A percentile compares a stretch with the other conserved stretches of the same genome.
phyloP scores from a whole-genome alignment of 768 basidiomycete genomes.

The Pisolithus albus region DNA sequence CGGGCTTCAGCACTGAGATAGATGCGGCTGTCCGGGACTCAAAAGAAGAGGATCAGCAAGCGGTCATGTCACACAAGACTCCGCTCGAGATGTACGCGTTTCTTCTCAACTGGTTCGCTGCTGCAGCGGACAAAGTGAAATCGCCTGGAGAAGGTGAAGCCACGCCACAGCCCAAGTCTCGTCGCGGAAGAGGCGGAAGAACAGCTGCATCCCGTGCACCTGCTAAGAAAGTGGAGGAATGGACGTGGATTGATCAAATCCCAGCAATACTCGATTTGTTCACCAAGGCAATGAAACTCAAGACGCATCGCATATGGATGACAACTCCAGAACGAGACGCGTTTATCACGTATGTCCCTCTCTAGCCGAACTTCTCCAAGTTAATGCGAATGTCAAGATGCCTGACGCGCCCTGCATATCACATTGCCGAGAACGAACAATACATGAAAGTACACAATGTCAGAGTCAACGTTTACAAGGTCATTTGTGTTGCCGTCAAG shows the following conservation, averaged over 20 bases:
- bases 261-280: slow-evolving; percentile 63
- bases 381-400: slow-evolving; percentile 45
- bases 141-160: slow-evolving; percentile 42
- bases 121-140: slow-evolving; percentile 72
- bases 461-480: slow-evolving; percentile 72
- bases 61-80: slow-evolving; percentile 53
- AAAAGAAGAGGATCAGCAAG: slow-evolving; percentile 60
- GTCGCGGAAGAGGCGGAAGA: slow-evolving; percentile 58
- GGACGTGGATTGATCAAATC: slow-evolving; percentile 79
- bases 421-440: slow-evolving; percentile 75
- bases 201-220: slow-evolving; percentile 33
- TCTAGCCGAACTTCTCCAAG: background rate
- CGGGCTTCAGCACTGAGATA: slow-evolving; percentile 65
- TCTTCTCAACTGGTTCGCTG: slow-evolving; percentile 85
- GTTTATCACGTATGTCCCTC: slow-evolving; percentile 55
- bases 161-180: slow-evolving; percentile 38
- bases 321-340: slow-evolving; percentile 80
- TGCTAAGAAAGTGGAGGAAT: slow-evolving; percentile 40
- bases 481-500: slow-evolving; percentile 89
- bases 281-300: slow-evolving; percentile 60
- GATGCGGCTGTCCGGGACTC: slow-evolving; percentile 66
- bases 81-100: slow-evolving; percentile 92
- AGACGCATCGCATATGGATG: slow-evolving; percentile 81
- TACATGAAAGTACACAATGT: slow-evolving; percentile 80
- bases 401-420: slow-evolving; percentile 82